Base-by-base conservation (phyloP, 78 protist species). In the Cyanophora paradoxa region DNA sequence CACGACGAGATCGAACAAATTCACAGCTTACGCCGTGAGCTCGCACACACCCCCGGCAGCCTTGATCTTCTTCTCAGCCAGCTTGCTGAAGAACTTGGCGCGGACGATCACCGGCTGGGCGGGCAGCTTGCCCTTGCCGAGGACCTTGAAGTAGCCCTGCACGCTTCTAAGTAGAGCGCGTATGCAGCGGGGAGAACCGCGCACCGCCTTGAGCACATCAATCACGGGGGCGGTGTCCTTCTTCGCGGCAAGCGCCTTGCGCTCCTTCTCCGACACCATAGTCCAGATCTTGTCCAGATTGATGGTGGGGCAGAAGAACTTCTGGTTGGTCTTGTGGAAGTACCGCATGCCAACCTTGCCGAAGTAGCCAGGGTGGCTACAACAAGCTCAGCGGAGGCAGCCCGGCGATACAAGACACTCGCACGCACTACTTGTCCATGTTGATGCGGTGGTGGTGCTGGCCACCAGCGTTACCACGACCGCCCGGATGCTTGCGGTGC, bases 391-490 rank as follows among this genome's bases (percentile, higher is more conserved):
- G n/a, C 6, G 34, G 34, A n/a, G n/a, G n/a, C n/a, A n/a, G n/a
- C n/a, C n/a, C n/a, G n/a, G n/a, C n/a, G n/a, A n/a, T n/a, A n/a
- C n/a, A n/a, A n/a, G n/a, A n/a, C n/a, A n/a, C n/a, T n/a, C n/a
- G n/a, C 22, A 68, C 86, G 11, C 56, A 82, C 81, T 89, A 95
- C 76, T 89, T 94, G 88, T 91, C 94, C 63, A 96, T 75, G 86
- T 67, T 74, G 75, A 86, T 96, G 33, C 99, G 78, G 91, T 93
- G 96, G 76, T 95, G 99, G 78, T 90, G 95, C 82, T 86, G 88
- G 66, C 99, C 99, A 88, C 99, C 99, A 67, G 99, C 98, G 89
- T 93, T 95, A 94, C 99, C 99, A 79, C 98, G 95, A 80, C 99
- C 99, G 11, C 92, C 86, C 20, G 98, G 94, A 64, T 98, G 98